Evolutionary conservation across 257 asterid genomes (phyloP).

Genomic region (Solanum dulcamara): DNA sequence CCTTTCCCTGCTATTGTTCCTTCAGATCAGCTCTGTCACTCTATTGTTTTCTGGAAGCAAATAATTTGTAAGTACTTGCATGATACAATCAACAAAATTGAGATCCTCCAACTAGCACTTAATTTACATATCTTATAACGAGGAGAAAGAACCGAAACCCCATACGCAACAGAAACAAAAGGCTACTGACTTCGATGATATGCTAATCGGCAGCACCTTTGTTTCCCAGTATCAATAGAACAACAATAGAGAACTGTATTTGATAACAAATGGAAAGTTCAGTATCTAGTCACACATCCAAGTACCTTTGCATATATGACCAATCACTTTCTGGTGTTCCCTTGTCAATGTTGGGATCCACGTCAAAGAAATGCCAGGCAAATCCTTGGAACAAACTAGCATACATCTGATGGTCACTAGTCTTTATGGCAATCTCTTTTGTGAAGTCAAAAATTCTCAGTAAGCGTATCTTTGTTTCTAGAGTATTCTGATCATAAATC

Average conservation of each 20-base stretch:
- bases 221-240: neutral
- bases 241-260: neutral
- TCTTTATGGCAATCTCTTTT: neutral
- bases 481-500: neutral
- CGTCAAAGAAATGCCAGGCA: neutral
- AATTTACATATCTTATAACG: too few species aligned
- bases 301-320: neutral
- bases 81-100: too few species aligned
- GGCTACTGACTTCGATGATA: neutral
- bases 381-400: neutral
- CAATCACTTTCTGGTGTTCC: neutral
- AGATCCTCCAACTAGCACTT: too few species aligned
- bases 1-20: neutral
- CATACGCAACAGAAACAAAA: neutral
- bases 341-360: too few species aligned
- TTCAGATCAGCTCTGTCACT: neutral
- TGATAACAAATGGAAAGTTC: neutral
- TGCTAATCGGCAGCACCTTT: neutral
- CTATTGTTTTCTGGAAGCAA: neutral
- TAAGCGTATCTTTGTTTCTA: neutral
- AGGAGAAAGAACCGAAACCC: neutral
- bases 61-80: neutral
- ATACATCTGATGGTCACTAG: neutral
- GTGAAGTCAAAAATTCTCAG: neutral
- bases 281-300: neutral